Percentiles rank a stretch among this genome's conserved stretches.
phyloP scores from a whole-genome alignment of 352 stramenopile species.

The Phytopythium ostracodes region DNA sequence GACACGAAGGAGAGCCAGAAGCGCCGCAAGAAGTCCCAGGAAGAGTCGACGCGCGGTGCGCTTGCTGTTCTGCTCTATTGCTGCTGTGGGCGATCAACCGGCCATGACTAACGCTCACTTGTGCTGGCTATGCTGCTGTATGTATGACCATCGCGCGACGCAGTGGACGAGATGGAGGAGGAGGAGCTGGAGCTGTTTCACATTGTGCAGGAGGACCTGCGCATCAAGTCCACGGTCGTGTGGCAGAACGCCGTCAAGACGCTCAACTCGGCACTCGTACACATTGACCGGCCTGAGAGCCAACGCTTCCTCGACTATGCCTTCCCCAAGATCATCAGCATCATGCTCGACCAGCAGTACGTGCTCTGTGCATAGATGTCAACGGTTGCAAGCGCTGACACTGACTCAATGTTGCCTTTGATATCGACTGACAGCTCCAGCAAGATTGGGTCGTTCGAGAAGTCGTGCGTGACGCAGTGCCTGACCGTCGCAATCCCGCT shows the following conservation, averaged over 20 bases:
- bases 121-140: not conserved
- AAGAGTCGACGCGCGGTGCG: slow-evolving; percentile 23
- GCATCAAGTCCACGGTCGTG: slow-evolving; percentile 85
- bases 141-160: not conserved
- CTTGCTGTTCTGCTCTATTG: not conserved
- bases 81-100: not conserved
- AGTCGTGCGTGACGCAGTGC: slow-evolving; percentile 81
- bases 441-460: slow-evolving; percentile 85
- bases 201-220: slow-evolving; percentile 80
- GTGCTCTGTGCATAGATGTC: slow-evolving; percentile 12
- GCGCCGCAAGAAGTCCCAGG: slow-evolving; percentile 65
- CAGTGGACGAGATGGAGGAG: slow-evolving; percentile 62
- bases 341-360: slow-evolving; percentile 90
- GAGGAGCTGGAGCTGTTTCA: slow-evolving; percentile 83
- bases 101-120: not conserved
- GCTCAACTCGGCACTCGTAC: slow-evolving; percentile 64
- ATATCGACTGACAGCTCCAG: slow-evolving; percentile 45
- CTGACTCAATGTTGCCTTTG: not conserved
- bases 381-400: not conserved
- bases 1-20: slow-evolving; percentile 57
- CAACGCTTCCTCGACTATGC: slow-evolving; percentile 75
- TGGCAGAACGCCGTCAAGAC: slow-evolving; percentile 89
- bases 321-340: slow-evolving; percentile 81
- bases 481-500: slow-evolving; percentile 62
- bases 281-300: slow-evolving; percentile 68